phyloP scores from a whole-genome alignment of 768 basidiomycete species.

The Mrakia blollopis region DNA sequence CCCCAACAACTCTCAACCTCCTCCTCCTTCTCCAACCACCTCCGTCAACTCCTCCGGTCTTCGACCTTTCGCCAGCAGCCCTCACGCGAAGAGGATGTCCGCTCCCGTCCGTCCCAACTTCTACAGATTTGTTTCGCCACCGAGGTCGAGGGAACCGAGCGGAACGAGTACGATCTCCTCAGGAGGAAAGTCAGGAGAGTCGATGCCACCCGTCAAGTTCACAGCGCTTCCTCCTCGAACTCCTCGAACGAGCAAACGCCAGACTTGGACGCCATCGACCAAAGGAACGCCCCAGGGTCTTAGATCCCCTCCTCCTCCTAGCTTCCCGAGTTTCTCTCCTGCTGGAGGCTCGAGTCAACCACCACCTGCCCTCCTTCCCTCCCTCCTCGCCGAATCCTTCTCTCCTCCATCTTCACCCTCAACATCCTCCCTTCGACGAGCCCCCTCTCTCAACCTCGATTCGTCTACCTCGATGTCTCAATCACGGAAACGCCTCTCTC shows the following conservation, averaged over 20 bases:
- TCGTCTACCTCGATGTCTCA: neutral
- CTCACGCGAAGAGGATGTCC: neutral
- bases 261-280: neutral
- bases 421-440: neutral
- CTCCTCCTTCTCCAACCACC: neutral
- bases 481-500: neutral
- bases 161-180: conserved; percentile 3
- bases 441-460: neutral
- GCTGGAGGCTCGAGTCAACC: neutral
- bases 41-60: neutral
- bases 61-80: neutral
- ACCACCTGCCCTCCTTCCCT: neutral
- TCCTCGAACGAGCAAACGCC: neutral
- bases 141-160: neutral
- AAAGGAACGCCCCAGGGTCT: neutral
- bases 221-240: conserved; percentile 28
- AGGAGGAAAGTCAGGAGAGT: neutral
- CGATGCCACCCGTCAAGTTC: neutral
- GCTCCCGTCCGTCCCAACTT: neutral
- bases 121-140: conserved; percentile 1
- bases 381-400: neutral
- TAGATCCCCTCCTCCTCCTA: neutral
- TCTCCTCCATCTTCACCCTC: neutral
- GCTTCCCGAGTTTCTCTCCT: neutral
- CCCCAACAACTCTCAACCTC: neutral